These are phyloP conservation scores for Ganoderma multipileum DNA, from an alignment of 1,284 basidiomycete species.

Conservation along the genomic window DNA sequence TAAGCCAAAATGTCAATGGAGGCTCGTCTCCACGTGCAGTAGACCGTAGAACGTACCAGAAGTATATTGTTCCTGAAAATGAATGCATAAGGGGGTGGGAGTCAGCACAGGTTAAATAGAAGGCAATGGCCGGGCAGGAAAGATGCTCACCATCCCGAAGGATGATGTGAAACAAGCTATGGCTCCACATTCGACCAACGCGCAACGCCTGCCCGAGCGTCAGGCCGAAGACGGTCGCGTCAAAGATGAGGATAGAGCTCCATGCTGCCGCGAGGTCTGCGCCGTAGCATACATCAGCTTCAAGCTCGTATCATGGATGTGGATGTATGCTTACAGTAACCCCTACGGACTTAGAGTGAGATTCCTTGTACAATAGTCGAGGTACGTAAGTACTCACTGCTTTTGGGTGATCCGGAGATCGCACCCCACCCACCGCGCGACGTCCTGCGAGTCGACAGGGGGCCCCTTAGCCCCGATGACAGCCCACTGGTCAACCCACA, in stretches of 20 bases:
- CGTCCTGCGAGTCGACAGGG: neutral
- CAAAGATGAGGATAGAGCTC: conserved; percentile 9
- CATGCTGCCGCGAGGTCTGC: conserved; percentile 10
- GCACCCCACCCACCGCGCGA: conserved; percentile 1
- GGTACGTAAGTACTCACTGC: neutral
- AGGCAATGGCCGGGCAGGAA: neutral
- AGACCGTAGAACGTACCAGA: conserved; percentile 9
- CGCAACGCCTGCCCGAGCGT: conserved; percentile 4
- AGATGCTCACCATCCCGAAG: conserved; percentile 14
- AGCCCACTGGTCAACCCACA: neutral
- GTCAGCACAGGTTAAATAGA: neutral
- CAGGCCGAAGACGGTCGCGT: conserved; percentile 5
- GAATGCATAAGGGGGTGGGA: neutral
- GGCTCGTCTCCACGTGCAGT: neutral
- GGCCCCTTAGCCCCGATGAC: neutral
- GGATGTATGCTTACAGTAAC: neutral
- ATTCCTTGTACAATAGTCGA: neutral
- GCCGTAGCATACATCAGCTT: neutral
- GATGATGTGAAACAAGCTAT: conserved; percentile 7
- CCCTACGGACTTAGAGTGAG: neutral
- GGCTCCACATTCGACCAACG: neutral
- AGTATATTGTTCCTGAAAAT: conserved; percentile 10
- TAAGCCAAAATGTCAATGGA: neutral
- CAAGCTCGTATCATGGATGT: too few species aligned
- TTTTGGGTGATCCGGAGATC: neutral